Percentiles rank a stretch among this genome's conserved stretches.
phyloP scores from a whole-genome alignment of 169 alveolate species.

The Eimeria tenella region DNA sequence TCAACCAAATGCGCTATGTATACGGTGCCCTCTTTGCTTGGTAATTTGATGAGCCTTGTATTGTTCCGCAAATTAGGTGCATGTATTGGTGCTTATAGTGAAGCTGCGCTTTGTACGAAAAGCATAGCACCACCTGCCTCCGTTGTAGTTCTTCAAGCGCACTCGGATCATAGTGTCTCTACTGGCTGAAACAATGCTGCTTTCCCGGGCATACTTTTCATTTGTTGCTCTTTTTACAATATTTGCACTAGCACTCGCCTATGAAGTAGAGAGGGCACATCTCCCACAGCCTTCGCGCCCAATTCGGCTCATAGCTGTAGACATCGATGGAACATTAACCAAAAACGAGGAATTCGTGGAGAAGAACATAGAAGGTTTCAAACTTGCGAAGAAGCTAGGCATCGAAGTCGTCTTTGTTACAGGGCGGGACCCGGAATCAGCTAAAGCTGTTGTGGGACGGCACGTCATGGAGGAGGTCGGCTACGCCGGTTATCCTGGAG shows the following conservation, averaged over 20 bases:
- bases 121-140: too few species aligned
- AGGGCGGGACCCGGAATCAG: conserved; percentile 23
- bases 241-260: not conserved
- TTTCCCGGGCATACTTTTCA: not conserved
- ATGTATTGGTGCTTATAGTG: too few species aligned
- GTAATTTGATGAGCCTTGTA: too few species aligned
- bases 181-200: not conserved
- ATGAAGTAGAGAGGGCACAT: not conserved
- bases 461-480: not conserved
- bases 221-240: not conserved
- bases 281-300: conserved; percentile 12
- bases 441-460: conserved; percentile 6
- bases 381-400: conserved; percentile 16
- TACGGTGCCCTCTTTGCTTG: too few species aligned
- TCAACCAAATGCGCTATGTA: too few species aligned
- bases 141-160: too few species aligned
- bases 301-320: conserved; percentile 39
- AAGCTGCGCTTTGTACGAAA: too few species aligned
- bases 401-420: conserved; percentile 26
- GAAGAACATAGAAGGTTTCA: conserved; percentile 31
- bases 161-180: not conserved
- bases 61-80: too few species aligned
- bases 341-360: not conserved
- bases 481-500: conserved; percentile 58
- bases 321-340: conserved; percentile 61